These are phyloP conservation scores for Bipolaris oryzae DNA, from an alignment of 2,329 filamentous ascomycete genomes.

Conservation along the genomic window DNA sequence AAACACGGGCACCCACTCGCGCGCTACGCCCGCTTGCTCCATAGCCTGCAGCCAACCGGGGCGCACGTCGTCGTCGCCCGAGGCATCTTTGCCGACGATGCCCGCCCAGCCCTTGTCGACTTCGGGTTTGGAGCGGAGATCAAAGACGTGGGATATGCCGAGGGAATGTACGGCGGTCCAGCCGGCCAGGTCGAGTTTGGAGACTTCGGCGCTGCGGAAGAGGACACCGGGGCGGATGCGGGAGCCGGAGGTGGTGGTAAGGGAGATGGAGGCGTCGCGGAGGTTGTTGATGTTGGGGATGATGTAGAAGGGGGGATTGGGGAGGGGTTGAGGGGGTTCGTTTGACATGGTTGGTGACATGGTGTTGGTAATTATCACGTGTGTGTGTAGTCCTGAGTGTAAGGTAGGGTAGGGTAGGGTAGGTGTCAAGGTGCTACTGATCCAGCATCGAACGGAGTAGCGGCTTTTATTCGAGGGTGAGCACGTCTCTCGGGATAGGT, in stretches of 20 bases:
- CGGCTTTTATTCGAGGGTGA: too few relatives aligned
- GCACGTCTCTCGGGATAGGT: too few relatives aligned
- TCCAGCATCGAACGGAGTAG: not conserved
- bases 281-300: slow-evolving; percentile 45
- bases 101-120: slow-evolving; percentile 53
- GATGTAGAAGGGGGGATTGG: slow-evolving; percentile 42
- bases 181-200: slow-evolving; percentile 24
- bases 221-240: slow-evolving; percentile 59
- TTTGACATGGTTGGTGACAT: not conserved
- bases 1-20: slow-evolving; percentile 71
- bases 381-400: not conserved
- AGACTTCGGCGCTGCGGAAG: slow-evolving; percentile 72
- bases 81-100: slow-evolving; percentile 34
- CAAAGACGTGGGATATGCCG: slow-evolving; percentile 69
- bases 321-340: slow-evolving; percentile 12
- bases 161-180: slow-evolving; percentile 50
- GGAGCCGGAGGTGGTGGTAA: slow-evolving; percentile 41
- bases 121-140: slow-evolving; percentile 68
- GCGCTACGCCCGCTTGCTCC: slow-evolving; percentile 51
- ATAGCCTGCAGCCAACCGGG: slow-evolving; percentile 29
- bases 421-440: not conserved
- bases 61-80: slow-evolving; percentile 43
- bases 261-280: slow-evolving; percentile 39
- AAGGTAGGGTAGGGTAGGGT: too few relatives aligned
- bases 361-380: not conserved